Base-by-base conservation (phyloP, 2,329 filamentous ascomycete genomes). In the Phoma sp. region DNA sequence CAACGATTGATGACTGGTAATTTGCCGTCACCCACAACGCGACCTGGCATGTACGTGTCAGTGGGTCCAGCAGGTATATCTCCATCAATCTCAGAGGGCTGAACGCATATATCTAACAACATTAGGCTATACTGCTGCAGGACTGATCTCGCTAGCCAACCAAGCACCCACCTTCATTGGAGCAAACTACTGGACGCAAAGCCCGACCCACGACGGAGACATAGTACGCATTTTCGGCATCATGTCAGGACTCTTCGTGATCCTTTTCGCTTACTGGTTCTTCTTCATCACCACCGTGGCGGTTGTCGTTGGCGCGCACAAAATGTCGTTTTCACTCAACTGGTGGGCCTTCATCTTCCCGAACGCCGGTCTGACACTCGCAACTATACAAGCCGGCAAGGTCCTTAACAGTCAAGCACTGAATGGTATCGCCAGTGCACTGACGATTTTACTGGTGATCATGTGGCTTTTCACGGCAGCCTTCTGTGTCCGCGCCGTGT, bases 341-440 rank as follows among this genome's bases (percentile, higher is more conserved):
- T 72, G 69, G 66, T 89, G 85, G 85, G 83, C 84, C 5, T 86
- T 87, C 69, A 81, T 89, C 30, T 89, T 88, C 64, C 86, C 86
- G 5, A 88, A 88, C 54, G 84, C 82, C 1, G 86, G 86, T 0
- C 82, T 88, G 46, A 84, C 83, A 1, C 75, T 88, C 35, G 82
- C 84, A 0, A 81, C 81, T 4, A 84, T 88, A 36, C 77, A 82
- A 11, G 74, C 87, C 40, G 86, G 82, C 2, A 77, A 78, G n/a
- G 78, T 73, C 0, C 73, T 86, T 9, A 70, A 77, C 0, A 87
- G 83, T 61, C 57, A 76, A 0, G 82, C 77, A 0, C 73, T 88
- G 66, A 80, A 65, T 82, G 81, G 67, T 46, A 74, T 86, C 22
- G 79, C 80, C 2, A 82, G 80, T 13, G 83, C 79, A 14, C 78